Conservation (phyloP, 1,284 basidiomycete species). For the Apiotrichum gamsii region DNA sequence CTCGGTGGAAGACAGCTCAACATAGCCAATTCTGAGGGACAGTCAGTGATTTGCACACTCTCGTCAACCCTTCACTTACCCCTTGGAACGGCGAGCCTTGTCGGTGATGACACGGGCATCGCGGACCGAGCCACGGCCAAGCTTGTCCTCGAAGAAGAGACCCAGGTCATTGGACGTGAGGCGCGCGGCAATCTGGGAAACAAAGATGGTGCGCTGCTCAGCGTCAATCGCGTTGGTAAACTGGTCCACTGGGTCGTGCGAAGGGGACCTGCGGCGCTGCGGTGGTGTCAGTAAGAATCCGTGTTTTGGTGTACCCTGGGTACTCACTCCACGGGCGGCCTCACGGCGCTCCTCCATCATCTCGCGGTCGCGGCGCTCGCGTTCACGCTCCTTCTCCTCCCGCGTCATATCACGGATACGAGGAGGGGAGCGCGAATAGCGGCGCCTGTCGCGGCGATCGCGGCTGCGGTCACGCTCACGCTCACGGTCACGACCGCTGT, state of each 20-base stretch:
- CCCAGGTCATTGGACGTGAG: conserved; percentile 93
- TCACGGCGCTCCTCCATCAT: conserved; percentile 40
- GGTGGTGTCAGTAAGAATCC: not conserved
- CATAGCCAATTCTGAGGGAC: conserved; percentile 91
- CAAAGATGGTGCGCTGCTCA: conserved; percentile 90
- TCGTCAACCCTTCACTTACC: conserved; percentile 60
- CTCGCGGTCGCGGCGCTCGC: conserved; percentile 39
- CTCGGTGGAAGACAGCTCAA: conserved; percentile 86
- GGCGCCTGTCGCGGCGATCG: conserved; percentile 8
- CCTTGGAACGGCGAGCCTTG: conserved; percentile 87
- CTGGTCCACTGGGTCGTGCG: conserved; percentile 54
- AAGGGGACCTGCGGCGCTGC: conserved; percentile 59
- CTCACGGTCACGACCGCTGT: conserved; percentile 17
- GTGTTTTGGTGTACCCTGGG: no score
- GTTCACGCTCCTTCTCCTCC: conserved; percentile 40
- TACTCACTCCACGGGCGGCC: conserved; percentile 23
- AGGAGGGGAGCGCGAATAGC: conserved; percentile 4
- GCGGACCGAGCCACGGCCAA: conserved; percentile 84
- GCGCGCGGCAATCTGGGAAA: conserved; percentile 91
- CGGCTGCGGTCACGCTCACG: conserved; percentile 18
- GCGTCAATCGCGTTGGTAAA: conserved; percentile 57
- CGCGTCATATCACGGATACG: conserved; percentile 28
- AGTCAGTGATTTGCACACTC: no score
- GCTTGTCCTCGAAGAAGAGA: conserved; percentile 96
- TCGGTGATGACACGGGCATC: conserved; percentile 95